Conservation (phyloP, 495 filamentous ascomycete genomes). For the Aspergillus bertholletiae region DNA sequence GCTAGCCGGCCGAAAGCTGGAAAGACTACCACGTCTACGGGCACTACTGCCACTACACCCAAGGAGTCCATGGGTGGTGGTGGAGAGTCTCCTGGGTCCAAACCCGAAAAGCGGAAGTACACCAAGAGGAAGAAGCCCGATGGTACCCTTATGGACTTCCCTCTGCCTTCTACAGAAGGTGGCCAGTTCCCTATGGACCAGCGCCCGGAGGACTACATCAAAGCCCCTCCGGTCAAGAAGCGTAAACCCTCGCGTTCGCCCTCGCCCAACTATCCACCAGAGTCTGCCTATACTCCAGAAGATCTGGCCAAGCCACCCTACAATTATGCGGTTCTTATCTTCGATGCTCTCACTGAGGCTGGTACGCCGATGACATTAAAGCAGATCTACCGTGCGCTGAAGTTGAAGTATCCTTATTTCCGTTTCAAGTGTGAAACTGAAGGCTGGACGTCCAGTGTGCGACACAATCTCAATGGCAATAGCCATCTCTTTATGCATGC, state of each 20-base stretch:
- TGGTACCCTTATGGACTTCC: slow-evolving; percentile 38
- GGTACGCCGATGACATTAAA: slow-evolving; percentile 74
- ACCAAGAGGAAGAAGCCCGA: slow-evolving; percentile 68
- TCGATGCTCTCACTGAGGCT: slow-evolving; percentile 79
- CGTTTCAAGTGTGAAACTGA: slow-evolving; percentile 74
- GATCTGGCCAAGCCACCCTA: slow-evolving; percentile 78
- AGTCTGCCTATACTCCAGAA: slow-evolving; percentile 76
- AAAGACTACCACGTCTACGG: slow-evolving; percentile 30
- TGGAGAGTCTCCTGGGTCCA: slow-evolving; percentile 52
- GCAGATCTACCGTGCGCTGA: slow-evolving; percentile 89
- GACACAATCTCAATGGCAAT: slow-evolving; percentile 91
- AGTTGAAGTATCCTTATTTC: slow-evolving; percentile 85
- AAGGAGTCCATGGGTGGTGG: slow-evolving; percentile 42
- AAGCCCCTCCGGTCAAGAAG: slow-evolving; percentile 48
- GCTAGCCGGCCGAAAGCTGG: slow-evolving; percentile 60
- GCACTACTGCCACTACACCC: slow-evolving; percentile 7
- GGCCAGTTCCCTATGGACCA: slow-evolving; percentile 43
- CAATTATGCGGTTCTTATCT: slow-evolving; percentile 88
- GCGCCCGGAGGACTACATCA: slow-evolving; percentile 39
- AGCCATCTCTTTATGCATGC: slow-evolving; percentile 79
- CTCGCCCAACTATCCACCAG: slow-evolving; percentile 67
- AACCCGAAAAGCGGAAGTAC: slow-evolving; percentile 73
- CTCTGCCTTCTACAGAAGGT: slow-evolving; percentile 43
- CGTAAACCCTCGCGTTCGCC: slow-evolving; percentile 60
- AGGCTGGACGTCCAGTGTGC: slow-evolving; percentile 96